A percentile compares a stretch with the other conserved stretches of the same genome.
These are phyloP conservation scores for Curvularia eragrostidis DNA, from an alignment of 2,329 filamentous ascomycete species.

Conservation along the genomic window DNA sequence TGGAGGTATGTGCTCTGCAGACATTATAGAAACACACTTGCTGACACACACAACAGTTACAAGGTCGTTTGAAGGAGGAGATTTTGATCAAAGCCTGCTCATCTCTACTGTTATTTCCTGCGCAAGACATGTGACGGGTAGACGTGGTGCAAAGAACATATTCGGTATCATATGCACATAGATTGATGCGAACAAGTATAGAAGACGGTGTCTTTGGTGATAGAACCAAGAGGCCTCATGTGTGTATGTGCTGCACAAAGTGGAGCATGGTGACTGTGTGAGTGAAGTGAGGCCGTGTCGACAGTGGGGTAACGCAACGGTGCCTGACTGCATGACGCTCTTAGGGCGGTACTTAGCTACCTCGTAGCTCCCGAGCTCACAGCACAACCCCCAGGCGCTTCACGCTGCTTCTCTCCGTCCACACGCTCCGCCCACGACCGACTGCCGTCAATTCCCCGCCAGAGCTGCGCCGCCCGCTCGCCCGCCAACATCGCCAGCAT, in stretches of 20 bases:
- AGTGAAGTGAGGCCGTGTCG: not conserved
- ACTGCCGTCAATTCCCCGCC: constrained; percentile 25
- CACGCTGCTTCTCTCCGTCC: constrained; percentile 2
- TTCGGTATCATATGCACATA: not conserved
- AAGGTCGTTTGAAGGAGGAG: constrained; percentile 27
- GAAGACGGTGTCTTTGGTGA: not conserved
- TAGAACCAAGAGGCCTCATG: not conserved
- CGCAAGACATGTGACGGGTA: not conserved
- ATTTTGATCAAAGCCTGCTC: not conserved
- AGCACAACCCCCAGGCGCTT: not conserved
- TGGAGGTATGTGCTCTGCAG: constrained; percentile 72
- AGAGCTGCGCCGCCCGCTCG: constrained; percentile 22
- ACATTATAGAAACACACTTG: not conserved
- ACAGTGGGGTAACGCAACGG: constrained; percentile 17
- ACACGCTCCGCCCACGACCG: constrained; percentile 8
- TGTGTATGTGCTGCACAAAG: not conserved
- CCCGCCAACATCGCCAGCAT: constrained; percentile 17
- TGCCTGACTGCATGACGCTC: constrained; percentile 24
- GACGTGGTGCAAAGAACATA: not conserved
- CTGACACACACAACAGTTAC: constrained; percentile 39
- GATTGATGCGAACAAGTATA: not conserved
- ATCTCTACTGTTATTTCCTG: not conserved
- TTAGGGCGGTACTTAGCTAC: not conserved
- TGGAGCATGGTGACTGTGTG: not conserved
- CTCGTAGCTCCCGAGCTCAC: constrained; percentile 19